Conservation (phyloP, 2,329 filamentous ascomycete species). For the Chaetomiaceae sp. region DNA sequence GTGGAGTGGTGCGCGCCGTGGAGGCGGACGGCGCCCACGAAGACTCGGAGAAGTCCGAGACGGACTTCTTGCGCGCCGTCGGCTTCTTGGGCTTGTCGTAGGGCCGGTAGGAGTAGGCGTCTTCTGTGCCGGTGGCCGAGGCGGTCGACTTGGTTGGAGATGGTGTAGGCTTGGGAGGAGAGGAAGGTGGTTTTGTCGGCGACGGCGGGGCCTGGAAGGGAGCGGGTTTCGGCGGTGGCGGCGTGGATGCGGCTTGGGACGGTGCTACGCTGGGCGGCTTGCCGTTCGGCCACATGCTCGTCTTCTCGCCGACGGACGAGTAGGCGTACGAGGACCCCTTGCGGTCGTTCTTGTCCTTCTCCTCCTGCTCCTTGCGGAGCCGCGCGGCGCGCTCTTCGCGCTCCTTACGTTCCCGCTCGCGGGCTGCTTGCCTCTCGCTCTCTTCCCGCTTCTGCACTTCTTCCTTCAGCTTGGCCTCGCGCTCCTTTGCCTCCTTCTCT, state of each 20-base stretch:
- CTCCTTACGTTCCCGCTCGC: slow-evolving; percentile 20
- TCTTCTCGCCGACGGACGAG: slow-evolving; percentile 61
- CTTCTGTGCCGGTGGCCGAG: slow-evolving; percentile 52
- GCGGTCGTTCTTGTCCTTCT: slow-evolving; percentile 25
- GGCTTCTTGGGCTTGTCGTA: slow-evolving; percentile 63
- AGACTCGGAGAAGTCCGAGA: slow-evolving; percentile 71
- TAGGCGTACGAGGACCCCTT: slow-evolving; percentile 54
- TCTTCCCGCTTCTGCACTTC: slow-evolving; percentile 28
- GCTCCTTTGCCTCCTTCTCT: slow-evolving; percentile 19
- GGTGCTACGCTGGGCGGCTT: slow-evolving; percentile 39
- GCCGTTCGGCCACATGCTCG: slow-evolving; percentile 63
- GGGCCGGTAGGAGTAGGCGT: slow-evolving; percentile 67
- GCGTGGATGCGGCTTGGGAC: slow-evolving; percentile 25
- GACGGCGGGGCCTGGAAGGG: slow-evolving; percentile 16
- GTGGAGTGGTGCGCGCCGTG: slow-evolving; percentile 76
- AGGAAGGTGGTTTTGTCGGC: slow-evolving; percentile 25
- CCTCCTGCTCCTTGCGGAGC: slow-evolving; percentile 17
- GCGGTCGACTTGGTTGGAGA: slow-evolving; percentile 38
- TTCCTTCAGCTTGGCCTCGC: slow-evolving; percentile 20
- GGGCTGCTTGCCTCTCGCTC: slow-evolving; percentile 15
- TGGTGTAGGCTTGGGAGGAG: slow-evolving; percentile 28
- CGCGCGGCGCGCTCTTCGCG: slow-evolving; percentile 19
- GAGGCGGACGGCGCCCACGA: slow-evolving; percentile 82
- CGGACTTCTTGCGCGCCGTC: slow-evolving; percentile 51
- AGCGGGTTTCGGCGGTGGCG: slow-evolving; percentile 23